Base-by-base conservation (phyloP, 306 rosid species). In the Glycyrrhiza uralensis region DNA sequence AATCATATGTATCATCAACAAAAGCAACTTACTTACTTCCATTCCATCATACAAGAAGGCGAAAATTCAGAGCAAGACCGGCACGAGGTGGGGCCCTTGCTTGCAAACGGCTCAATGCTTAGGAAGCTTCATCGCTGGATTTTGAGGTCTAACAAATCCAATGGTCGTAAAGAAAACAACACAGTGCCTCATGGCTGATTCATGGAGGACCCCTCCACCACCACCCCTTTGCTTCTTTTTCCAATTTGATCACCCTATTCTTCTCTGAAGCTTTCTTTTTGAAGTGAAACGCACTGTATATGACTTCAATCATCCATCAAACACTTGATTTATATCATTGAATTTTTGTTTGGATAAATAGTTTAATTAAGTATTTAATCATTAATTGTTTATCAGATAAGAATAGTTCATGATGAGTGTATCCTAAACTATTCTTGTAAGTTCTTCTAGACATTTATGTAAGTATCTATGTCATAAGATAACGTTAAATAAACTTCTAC, bases 101-200 rank as follows among this genome's bases (percentile, higher is more conserved):
- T 35, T 2, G 28, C 14, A 44, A 76, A 77, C 76, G 79, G 83
- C 75, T 74, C 46, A 64, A 24, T 47, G 71, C 4, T 26, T 26
- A 38, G 76, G 52, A 66, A 80, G 36, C n/a, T 39, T 79, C 29
- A 78, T 71, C 29, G 85, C 74, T 70, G 80, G 75, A 52, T 78
- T 63, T 52, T 38, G 9, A 38, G 33, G 46, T 71, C 8, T 47
- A 42, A 20, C 55, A 75, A 75, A 79, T 49, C 64, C 13, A 50
- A 62, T 50, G 79, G 73, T 69, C 69, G 51, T 47, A 61, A n/a
- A 41, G 38, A 70, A 77, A 84, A 78, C 50, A 52, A 79, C 70
- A 76, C 72, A 80, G 69, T 52, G 30, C 35, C 56, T 38, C 45
- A 38, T 38, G 45, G 45, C 84, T 67, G 64, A 50, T 38, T 46